Percentiles rank a stretch among this genome's conserved stretches.
phyloP scores from a whole-genome alignment of 306 rosid genomes.

The Prosopis cineraria region DNA sequence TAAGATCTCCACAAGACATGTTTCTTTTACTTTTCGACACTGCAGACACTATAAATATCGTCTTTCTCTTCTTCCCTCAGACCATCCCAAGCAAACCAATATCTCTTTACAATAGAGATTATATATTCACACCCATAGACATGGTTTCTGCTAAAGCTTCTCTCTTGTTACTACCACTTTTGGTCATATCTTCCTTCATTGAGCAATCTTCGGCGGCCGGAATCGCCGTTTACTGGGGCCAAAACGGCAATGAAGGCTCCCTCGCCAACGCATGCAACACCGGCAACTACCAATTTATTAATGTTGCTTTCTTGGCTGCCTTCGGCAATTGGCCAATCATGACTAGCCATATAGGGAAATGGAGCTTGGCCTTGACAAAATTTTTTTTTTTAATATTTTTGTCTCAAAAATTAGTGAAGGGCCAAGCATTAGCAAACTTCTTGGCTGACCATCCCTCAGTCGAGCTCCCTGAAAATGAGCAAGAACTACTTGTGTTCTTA shows the following conservation, averaged over 20 bases:
- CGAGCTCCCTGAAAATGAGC: too few relatives aligned
- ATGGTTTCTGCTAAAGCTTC: constrained; percentile 48
- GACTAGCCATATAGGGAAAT: too few relatives aligned
- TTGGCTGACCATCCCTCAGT: too few relatives aligned
- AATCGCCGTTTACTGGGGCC: constrained; percentile 68
- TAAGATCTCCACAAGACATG: constrained; percentile 18
- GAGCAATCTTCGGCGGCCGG: constrained; percentile 41
- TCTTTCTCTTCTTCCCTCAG: neutral
- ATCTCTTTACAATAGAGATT: neutral
- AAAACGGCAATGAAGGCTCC: constrained; percentile 48
- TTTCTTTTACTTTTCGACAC: constrained; percentile 23
- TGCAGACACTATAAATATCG: constrained; percentile 24
- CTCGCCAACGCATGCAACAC: constrained; percentile 53
- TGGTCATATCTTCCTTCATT: constrained; percentile 32
- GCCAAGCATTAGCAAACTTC: too few relatives aligned
- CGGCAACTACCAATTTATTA: constrained; percentile 59
- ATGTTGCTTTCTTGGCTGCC: constrained; percentile 51
- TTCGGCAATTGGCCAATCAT: constrained; percentile 58
- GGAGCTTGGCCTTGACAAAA: too few relatives aligned
- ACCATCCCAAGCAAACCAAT: neutral
- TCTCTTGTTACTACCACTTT: constrained; percentile 25
- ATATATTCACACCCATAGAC: neutral
- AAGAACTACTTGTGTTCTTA: too few relatives aligned
- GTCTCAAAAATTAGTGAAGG: too few relatives aligned
- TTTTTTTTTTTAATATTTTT: too few relatives aligned